These are phyloP conservation scores for Ustilago cynodontis DNA, from an alignment of 1,284 basidiomycete species.

Conservation along the genomic window DNA sequence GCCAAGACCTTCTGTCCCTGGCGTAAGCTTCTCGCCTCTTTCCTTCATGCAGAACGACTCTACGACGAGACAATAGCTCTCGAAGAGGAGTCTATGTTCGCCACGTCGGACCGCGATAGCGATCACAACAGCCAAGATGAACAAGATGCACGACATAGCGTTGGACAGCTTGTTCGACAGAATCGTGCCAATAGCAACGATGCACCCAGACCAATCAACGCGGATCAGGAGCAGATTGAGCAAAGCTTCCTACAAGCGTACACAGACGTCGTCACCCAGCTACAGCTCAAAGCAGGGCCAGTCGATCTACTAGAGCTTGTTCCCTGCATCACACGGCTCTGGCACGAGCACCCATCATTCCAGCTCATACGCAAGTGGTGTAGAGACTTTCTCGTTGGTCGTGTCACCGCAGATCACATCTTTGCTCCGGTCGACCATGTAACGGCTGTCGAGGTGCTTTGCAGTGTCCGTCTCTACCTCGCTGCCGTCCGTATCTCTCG, in stretches of 20 bases:
- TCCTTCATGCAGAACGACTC: constrained; percentile 30
- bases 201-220: background rate
- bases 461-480: constrained; percentile 58
- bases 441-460: constrained; percentile 54
- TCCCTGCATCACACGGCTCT: constrained; percentile 26
- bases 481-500: constrained; percentile 54
- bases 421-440: constrained; percentile 48
- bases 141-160: background rate
- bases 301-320: constrained; percentile 48
- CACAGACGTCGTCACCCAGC: constrained; percentile 30
- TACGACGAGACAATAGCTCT: constrained; percentile 46
- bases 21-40: constrained; percentile 51
- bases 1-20: constrained; percentile 52
- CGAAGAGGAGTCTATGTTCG: constrained; percentile 34
- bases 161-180: background rate
- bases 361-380: constrained; percentile 44
- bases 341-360: constrained; percentile 41
- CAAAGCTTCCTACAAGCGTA: constrained; percentile 37
- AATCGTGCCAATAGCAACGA: background rate
- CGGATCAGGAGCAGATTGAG: constrained; percentile 32
- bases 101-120: constrained; percentile 10
- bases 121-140: constrained; percentile 9
- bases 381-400: constrained; percentile 51
- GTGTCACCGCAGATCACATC: constrained; percentile 29
- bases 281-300: constrained; percentile 43